Percentiles rank a stretch among this genome's conserved stretches.
Conservation (phyloP, 805 yeast species). For the Hemisphaericaspora nanyangensis region DNA sequence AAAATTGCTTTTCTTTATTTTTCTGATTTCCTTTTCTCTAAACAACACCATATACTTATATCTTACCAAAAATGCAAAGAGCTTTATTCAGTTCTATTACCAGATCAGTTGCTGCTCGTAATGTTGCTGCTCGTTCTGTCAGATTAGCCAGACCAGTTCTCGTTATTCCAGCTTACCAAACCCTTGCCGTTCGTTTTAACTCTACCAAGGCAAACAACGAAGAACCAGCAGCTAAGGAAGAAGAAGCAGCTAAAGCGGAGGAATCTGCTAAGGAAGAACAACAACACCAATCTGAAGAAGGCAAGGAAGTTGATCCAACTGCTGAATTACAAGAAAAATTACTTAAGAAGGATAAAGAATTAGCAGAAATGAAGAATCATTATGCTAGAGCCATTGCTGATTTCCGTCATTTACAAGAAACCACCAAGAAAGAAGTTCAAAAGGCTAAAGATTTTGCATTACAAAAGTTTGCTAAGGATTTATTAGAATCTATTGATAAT, state of each 20-base stretch:
- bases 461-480: conserved; percentile 87
- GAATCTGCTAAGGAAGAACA: conserved; percentile 8
- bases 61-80: conserved; percentile 20
- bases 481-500: conserved; percentile 86
- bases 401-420: conserved; percentile 87
- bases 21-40: not conserved
- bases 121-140: conserved; percentile 10
- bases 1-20: not conserved
- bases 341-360: conserved; percentile 63
- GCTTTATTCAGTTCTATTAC: conserved; percentile 18
- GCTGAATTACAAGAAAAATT: conserved; percentile 49
- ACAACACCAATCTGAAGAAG: conserved; percentile 9
- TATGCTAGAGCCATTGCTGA: conserved; percentile 84
- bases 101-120: conserved; percentile 13
- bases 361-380: conserved; percentile 78
- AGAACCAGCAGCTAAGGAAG: conserved; percentile 8
- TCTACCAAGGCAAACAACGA: conserved; percentile 15
- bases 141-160: conserved; percentile 12
- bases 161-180: conserved; percentile 1
- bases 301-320: conserved; percentile 17
- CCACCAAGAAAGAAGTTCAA: conserved; percentile 81
- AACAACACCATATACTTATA: not conserved
- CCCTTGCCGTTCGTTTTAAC: conserved; percentile 3
- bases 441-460: conserved; percentile 87
- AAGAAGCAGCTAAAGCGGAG: conserved; percentile 6